These are phyloP conservation scores for Aspergillus brasiliensis DNA, from an alignment of 2,329 filamentous ascomycete genomes.

Conservation along the genomic window DNA sequence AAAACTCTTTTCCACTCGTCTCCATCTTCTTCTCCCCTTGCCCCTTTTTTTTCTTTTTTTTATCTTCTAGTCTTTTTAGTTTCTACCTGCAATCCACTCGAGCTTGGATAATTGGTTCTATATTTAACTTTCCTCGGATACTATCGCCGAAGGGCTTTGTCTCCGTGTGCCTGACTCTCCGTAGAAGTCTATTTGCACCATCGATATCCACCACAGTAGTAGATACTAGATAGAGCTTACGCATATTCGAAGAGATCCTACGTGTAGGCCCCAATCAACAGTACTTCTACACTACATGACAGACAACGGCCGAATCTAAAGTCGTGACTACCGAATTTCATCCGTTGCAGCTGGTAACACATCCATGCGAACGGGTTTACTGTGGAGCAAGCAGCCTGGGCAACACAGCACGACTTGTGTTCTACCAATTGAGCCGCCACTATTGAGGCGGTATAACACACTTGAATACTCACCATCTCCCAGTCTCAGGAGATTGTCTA, in stretches of 20 bases:
- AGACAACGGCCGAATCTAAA: too few species aligned
- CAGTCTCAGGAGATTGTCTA: too few species aligned
- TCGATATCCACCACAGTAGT: background rate
- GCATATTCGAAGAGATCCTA: background rate
- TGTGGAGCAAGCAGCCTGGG: too few species aligned
- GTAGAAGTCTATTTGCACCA: background rate
- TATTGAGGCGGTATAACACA: too few species aligned
- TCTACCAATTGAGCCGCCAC: too few species aligned
- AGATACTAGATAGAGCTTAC: background rate
- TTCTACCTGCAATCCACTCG: background rate
- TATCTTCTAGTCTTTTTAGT: background rate
- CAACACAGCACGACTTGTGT: too few species aligned
- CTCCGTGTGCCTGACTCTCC: background rate
- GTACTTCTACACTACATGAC: too few species aligned
- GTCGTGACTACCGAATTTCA: too few species aligned
- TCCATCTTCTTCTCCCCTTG: background rate
- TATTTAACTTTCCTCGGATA: background rate
- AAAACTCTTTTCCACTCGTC: background rate
- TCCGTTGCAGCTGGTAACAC: too few species aligned
- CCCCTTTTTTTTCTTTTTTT: background rate
- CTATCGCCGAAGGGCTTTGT: background rate
- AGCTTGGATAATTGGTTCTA: background rate
- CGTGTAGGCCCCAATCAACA: too few species aligned
- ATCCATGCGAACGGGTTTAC: too few species aligned
- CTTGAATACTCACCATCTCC: too few species aligned